A percentile compares a stretch with the other conserved stretches of the same genome.
These are phyloP conservation scores for Eucalyptus caleyi DNA, from an alignment of 345 rosid genomes.

Conservation along the genomic window DNA sequence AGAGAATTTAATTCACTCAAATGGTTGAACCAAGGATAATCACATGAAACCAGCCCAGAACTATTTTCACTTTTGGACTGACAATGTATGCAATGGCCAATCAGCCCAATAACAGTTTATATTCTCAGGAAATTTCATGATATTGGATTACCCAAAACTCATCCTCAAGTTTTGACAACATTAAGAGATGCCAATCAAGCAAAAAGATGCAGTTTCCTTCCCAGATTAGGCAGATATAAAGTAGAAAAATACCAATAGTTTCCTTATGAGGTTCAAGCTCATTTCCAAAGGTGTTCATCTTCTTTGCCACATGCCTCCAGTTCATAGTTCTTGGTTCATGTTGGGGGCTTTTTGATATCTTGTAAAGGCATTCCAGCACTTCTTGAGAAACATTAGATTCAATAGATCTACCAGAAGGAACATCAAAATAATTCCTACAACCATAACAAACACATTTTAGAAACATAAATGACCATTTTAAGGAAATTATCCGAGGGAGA, in stretches of 20 bases:
- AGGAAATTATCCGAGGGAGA: neutral
- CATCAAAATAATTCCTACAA: constrained; percentile 40
- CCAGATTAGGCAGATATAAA: neutral
- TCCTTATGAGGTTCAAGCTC: constrained; percentile 25
- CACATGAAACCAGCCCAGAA: neutral
- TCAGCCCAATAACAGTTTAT: neutral
- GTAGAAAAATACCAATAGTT: constrained; percentile 19
- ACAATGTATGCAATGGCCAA: neutral
- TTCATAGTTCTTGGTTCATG: constrained; percentile 64
- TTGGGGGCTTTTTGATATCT: constrained; percentile 44
- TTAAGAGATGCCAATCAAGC: neutral
- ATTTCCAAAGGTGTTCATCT: constrained; percentile 59
- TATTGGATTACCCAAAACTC: neutral
- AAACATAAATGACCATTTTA: neutral
- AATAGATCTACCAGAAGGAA: constrained; percentile 16
- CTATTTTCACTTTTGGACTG: neutral
- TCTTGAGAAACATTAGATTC: constrained; percentile 54
- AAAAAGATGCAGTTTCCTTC: neutral
- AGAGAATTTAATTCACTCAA: neutral
- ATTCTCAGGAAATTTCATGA: neutral
- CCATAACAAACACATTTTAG: neutral
- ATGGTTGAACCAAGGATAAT: neutral
- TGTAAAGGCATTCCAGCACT: constrained; percentile 79
- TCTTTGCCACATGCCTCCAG: constrained; percentile 82
- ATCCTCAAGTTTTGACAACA: neutral